Percentiles rank a stretch among this genome's conserved stretches.
phyloP scores from a whole-genome alignment of 1,139 yeast species.

The Sugiyamaella castrensis region DNA sequence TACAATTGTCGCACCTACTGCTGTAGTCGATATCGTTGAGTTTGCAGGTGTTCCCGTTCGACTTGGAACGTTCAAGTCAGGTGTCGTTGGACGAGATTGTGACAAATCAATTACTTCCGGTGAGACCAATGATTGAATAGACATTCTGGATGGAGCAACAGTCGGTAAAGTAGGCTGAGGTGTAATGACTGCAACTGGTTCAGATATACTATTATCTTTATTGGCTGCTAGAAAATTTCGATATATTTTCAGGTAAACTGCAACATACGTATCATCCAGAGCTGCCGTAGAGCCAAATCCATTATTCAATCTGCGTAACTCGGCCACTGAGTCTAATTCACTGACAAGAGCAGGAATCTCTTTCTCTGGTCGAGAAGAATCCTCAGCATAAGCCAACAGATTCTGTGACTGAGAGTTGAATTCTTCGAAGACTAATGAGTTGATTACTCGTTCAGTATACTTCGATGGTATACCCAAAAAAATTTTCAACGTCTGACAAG shows the following conservation, averaged over 20 bases:
- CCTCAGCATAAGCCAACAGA: slow-evolving; percentile 26
- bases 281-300: slow-evolving; percentile 81
- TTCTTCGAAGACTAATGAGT: slow-evolving; percentile 46
- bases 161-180: no score
- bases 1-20: slow-evolving; percentile 5
- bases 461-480: slow-evolving; percentile 46
- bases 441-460: slow-evolving; percentile 54
- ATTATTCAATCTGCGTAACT: slow-evolving; percentile 67
- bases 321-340: slow-evolving; percentile 52
- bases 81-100: slow-evolving; percentile 20
- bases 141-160: slow-evolving; percentile 20
- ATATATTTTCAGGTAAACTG: slow-evolving; percentile 55
- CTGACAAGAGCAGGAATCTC: slow-evolving; percentile 22
- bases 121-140: slow-evolving; percentile 24
- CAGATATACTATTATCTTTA: not conserved
- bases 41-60: no score
- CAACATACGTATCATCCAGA: slow-evolving; percentile 70
- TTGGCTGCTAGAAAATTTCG: slow-evolving; percentile 5
- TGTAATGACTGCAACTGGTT: slow-evolving; percentile 13
- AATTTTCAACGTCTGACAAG: slow-evolving; percentile 51
- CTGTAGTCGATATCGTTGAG: slow-evolving; percentile 1
- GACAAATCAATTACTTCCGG: slow-evolving; percentile 17
- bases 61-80: not conserved
- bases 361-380: slow-evolving; percentile 9
- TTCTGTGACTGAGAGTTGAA: slow-evolving; percentile 36